Base-by-base conservation (phyloP, 2,329 filamentous ascomycete species). In the Scedosporium minutisporum region DNA sequence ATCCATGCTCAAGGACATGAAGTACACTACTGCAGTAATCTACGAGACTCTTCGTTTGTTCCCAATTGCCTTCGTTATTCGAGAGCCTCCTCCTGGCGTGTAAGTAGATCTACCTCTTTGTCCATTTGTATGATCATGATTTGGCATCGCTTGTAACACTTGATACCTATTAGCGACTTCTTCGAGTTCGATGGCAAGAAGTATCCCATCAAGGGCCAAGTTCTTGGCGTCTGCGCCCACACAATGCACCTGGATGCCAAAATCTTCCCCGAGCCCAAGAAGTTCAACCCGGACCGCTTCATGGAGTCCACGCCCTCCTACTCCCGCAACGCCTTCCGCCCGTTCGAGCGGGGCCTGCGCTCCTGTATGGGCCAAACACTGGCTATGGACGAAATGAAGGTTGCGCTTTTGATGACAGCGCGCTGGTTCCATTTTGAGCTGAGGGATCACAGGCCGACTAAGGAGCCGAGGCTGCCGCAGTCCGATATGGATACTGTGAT, bases 41-140 rank as follows among this genome's bases (percentile, higher is more conserved):
- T 82, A 82, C 63, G 84, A 87, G 68, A 72, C 77, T 0, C 72
- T 86, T 1, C 76, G 82, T 2, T 66, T 85, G 16, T 81, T 78
- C 63, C 81, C 82, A 0, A 75, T 81, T 1, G 78, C 64, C 69
- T 74, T 73, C 29, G 74, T 75, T 1, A 69, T 77, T 14, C 74
- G 79, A n/a, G 62, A 66, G 3, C 74, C 72, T 5, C 25, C 51
- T 4, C 21, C 63, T 4, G 71, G 72, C 25, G 23, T 42, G 57
- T 59, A 27, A 59, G 57, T 44, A 14, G 18, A 42, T 4, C 27
- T 29, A 6, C 27, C 27, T 18, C 42, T n/a, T n/a, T n/a, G 42
- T 46, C 42, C n/a, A 14, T 18, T 18, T 14, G 42, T 10, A 9
- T 46, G 5, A 18, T 46, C 42, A 46, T 18, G 42, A 46, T 46